Evolutionary conservation across 306 rosid species (phyloP), one percentile per base, ranked within the genome.

Genomic region (Begonia loranthoides): DNA sequence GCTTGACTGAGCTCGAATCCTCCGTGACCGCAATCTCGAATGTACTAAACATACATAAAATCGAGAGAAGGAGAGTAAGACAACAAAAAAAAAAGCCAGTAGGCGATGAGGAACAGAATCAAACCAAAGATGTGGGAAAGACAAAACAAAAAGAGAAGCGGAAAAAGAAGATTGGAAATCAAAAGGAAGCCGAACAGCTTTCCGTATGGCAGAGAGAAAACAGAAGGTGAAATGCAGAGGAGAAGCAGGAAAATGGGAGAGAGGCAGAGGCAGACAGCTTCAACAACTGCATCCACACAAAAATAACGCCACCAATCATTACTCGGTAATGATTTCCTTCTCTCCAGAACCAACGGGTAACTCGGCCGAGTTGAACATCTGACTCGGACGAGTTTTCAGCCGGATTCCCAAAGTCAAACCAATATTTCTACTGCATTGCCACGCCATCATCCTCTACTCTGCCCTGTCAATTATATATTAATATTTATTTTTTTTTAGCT

Each of bases 261-360:
- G 41, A 22, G 15, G 45, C 50, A 22, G 56, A 55, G 64, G 61
- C 63, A 48, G 62, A 68, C 77, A 67, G 70, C 77, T 66, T 64
- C 64, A 51, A 59, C 56, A 59, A 68, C 87, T 61, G 79, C 72
- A 68, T 77, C 93, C 90, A 79, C 90, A 79, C 50, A 76, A 69
- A 78, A 57, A 28, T 28, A 28, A 28, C 36, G 36, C 36, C 36
- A 4, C 36, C 36, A 28, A 58, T 24, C 64, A 56, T 15, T 34
- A 63, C 28, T 13, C 6, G 12, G 5, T 48, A 3, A 48, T 15
- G n/a, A 48, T 13, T 45, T 21, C 50, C 17, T 59, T 41, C 44
- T 28, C 36, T 2, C 36, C 9, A 28, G 36, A 28, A 28, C 8
- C 36, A 2, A 28, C 36, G 36, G 36, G 36, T 28, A 8, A 28